Conservation (phyloP, 2,329 filamentous ascomycete species). For the Cladosporium sp. region DNA sequence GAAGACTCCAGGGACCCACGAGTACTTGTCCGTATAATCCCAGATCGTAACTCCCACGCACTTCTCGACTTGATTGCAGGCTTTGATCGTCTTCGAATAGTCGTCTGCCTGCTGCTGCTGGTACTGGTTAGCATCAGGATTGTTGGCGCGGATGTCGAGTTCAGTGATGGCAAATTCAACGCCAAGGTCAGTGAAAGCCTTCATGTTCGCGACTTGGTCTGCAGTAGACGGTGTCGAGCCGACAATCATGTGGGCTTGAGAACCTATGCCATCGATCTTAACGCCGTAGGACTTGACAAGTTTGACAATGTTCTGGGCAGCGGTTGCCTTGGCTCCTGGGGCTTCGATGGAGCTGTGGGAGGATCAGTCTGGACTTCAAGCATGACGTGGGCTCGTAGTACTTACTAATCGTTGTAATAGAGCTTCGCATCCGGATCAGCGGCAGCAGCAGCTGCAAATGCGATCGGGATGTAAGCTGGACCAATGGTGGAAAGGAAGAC, state of each 20-base stretch:
- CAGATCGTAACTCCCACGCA: slow-evolving; percentile 39
- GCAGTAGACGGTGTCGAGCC: slow-evolving; percentile 47
- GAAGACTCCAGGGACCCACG: slow-evolving; percentile 38
- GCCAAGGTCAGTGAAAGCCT: slow-evolving; percentile 48
- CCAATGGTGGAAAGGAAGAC: slow-evolving; percentile 56
- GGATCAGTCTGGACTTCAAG: slow-evolving; percentile 29
- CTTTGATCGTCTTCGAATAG: slow-evolving; percentile 38
- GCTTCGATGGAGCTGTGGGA: slow-evolving; percentile 45
- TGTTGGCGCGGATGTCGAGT: slow-evolving; percentile 51
- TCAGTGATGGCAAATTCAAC: slow-evolving; percentile 60
- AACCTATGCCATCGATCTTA: slow-evolving; percentile 58
- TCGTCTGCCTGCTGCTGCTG: slow-evolving; percentile 46
- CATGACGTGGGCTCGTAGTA: slow-evolving; percentile 18
- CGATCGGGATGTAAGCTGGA: slow-evolving; percentile 53
- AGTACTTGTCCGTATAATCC: slow-evolving; percentile 40
- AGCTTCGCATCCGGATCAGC: slow-evolving; percentile 55
- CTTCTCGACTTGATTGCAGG: slow-evolving; percentile 33
- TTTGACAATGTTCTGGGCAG: slow-evolving; percentile 34
- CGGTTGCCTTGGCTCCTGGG: slow-evolving; percentile 43
- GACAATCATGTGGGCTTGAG: slow-evolving; percentile 59
- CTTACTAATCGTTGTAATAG: slow-evolving; percentile 61
- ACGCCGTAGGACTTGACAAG: slow-evolving; percentile 35
- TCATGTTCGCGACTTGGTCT: slow-evolving; percentile 44
- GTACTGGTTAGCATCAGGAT: slow-evolving; percentile 43
- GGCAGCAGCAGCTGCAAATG: slow-evolving; percentile 53